These are phyloP conservation scores for Aspergillus quadrilineatus DNA, from an alignment of 2,329 filamentous ascomycete genomes.

Conservation along the genomic window DNA sequence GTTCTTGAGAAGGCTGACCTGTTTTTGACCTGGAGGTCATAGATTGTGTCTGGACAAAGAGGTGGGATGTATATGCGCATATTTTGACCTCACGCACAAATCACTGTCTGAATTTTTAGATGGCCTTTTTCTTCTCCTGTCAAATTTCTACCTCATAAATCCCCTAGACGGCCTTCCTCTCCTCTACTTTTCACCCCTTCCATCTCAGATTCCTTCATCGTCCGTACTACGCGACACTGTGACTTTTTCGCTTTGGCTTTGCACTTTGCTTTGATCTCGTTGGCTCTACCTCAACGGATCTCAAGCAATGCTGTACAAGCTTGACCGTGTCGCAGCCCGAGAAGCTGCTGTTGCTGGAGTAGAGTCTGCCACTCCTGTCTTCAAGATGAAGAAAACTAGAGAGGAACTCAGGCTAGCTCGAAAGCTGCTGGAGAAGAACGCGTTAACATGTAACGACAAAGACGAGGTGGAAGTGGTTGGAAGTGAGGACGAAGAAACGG, in stretches of 20 bases:
- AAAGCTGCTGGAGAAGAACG: slow-evolving; percentile 2
- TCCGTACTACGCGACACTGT: background rate
- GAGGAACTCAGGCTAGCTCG: slow-evolving; percentile 14
- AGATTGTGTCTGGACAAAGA: background rate
- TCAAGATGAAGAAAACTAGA: slow-evolving; percentile 22
- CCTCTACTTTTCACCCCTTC: background rate
- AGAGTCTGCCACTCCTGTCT: slow-evolving; percentile 12
- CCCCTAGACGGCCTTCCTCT: background rate
- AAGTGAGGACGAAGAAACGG: background rate
- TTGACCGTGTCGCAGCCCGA: background rate
- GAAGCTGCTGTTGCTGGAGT: background rate
- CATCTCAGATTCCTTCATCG: background rate
- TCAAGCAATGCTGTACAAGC: slow-evolving; percentile 11
- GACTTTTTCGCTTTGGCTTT: background rate
- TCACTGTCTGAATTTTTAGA: background rate
- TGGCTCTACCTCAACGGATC: background rate
- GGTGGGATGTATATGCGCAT: background rate
- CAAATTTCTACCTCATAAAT: background rate
- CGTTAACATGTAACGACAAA: background rate
- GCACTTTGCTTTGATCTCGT: background rate
- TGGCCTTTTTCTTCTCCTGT: background rate
- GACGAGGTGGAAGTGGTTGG: background rate
- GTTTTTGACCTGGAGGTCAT: background rate
- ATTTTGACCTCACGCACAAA: background rate
- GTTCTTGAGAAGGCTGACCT: background rate